phyloP scores from a whole-genome alignment of 2,329 filamentous ascomycete species.

The Cadophora gregata region DNA sequence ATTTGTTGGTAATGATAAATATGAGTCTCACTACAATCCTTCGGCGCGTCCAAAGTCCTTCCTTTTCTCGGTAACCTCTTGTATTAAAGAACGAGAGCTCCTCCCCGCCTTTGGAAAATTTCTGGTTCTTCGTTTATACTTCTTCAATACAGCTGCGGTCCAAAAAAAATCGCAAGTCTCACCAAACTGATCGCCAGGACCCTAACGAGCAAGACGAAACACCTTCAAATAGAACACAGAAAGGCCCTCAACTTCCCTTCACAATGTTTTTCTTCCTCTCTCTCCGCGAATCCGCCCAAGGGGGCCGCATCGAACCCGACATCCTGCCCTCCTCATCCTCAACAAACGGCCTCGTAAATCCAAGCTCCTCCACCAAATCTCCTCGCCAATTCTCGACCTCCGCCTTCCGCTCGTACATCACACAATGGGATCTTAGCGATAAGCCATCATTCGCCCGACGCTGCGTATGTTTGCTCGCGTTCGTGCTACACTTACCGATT shows the following conservation, averaged over 20 bases:
- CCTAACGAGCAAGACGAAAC: not conserved
- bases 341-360: conserved; percentile 4
- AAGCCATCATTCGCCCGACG: conserved; percentile 8
- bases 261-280: conserved; percentile 23
- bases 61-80: not conserved
- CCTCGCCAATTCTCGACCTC: not conserved
- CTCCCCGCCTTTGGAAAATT: not conserved
- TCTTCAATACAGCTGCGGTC: not conserved
- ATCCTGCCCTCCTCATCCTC: conserved; percentile 18
- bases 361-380: not conserved
- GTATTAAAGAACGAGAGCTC: not conserved
- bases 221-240: not conserved
- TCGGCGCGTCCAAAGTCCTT: not conserved
- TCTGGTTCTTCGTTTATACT: not conserved
- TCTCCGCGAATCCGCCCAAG: conserved; percentile 17
- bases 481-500: conserved; percentile 25
- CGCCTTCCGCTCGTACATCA: conserved; percentile 20
- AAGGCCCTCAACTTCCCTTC: not conserved
- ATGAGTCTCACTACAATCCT: conserved; percentile 11
- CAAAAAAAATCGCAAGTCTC: not conserved
- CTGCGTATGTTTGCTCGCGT: conserved; percentile 18
- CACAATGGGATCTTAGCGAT: conserved; percentile 13
- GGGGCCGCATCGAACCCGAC: conserved; percentile 25
- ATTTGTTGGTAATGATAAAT: not conserved
- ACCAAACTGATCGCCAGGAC: not conserved